Evolutionary conservation across 2,329 filamentous ascomycete genomes (phyloP).

Genomic region (Penicillium sclerotigenum): DNA sequence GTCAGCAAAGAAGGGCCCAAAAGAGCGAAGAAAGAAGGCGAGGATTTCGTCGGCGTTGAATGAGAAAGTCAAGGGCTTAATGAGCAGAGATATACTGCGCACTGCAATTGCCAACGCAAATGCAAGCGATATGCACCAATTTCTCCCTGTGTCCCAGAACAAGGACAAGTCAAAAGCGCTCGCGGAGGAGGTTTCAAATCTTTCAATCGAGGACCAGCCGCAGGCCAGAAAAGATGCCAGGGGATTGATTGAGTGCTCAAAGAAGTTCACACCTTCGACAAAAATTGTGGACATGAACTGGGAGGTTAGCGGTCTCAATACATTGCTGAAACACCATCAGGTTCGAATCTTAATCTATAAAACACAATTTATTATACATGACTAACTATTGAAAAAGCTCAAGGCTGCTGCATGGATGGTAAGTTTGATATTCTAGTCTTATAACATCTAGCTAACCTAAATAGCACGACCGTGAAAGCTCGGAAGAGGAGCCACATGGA

Average conservation of each 20-base stretch:
- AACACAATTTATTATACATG: not conserved
- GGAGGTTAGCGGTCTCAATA: constrained; percentile 32
- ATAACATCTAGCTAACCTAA: constrained; percentile 9
- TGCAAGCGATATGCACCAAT: constrained; percentile 22
- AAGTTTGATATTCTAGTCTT: not conserved
- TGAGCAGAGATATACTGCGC: not conserved
- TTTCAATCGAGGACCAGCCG: constrained; percentile 27
- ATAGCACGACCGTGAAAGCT: constrained; percentile 33
- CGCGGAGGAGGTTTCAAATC: constrained; percentile 29
- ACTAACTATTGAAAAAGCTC: constrained; percentile 21
- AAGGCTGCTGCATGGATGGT: constrained; percentile 36
- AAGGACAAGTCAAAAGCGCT: constrained; percentile 32
- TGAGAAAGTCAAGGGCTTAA: not conserved
- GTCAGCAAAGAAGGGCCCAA: not conserved
- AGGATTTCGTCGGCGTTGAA: not conserved
- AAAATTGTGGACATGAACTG: constrained; percentile 32
- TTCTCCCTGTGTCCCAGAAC: constrained; percentile 27
- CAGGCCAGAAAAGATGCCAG: constrained; percentile 25
- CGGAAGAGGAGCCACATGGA: constrained; percentile 25
- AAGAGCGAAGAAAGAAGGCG: too few species aligned
- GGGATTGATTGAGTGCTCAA: constrained; percentile 26
- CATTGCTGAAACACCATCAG: constrained; percentile 38
- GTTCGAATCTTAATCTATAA: constrained; percentile 12
- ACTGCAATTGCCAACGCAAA: constrained; percentile 28
- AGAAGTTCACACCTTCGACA: constrained; percentile 27